Percentiles rank a stretch among this genome's conserved stretches.
These are phyloP conservation scores for Mycena citricolor DNA, from an alignment of 1,284 basidiomycete species.

Conservation along the genomic window DNA sequence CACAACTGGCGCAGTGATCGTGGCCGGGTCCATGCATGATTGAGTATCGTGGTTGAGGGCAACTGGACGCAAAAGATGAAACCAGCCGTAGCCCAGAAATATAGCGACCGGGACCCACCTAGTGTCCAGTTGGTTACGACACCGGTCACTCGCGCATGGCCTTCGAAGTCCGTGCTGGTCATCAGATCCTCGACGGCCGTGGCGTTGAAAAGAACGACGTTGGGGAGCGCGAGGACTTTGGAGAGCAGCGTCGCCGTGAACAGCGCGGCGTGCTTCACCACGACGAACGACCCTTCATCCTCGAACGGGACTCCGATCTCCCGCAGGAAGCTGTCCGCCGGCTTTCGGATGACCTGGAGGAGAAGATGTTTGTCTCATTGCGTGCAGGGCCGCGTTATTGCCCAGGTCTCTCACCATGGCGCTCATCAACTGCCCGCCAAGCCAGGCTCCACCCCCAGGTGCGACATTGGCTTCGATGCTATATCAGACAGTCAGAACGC, in stretches of 20 bases:
- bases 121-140: constrained; percentile 88
- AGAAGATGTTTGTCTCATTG: too few relatives aligned
- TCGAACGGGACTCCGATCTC: constrained; percentile 79
- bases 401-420: constrained; percentile 79
- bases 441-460: constrained; percentile 80
- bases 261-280: constrained; percentile 79
- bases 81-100: background rate
- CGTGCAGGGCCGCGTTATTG: too few relatives aligned
- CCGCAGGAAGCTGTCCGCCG: constrained; percentile 71
- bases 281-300: constrained; percentile 79
- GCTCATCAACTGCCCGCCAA: constrained; percentile 82
- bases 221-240: constrained; percentile 71
- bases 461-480: constrained; percentile 76
- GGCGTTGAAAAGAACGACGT: constrained; percentile 76
- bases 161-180: constrained; percentile 59
- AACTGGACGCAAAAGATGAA: constrained; percentile 35
- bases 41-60: constrained; percentile 81
- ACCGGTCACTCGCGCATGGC: constrained; percentile 72
- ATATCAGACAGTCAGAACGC: background rate
- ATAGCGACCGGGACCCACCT: constrained; percentile 2
- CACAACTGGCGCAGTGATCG: constrained; percentile 78
- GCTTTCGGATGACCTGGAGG: constrained; percentile 73
- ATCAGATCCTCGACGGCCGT: constrained; percentile 79
- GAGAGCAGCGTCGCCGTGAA: constrained; percentile 82
- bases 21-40: constrained; percentile 86